Evolutionary conservation across 768 basidiomycete species (phyloP).

Genomic region (Tylopilus sp.): DNA sequence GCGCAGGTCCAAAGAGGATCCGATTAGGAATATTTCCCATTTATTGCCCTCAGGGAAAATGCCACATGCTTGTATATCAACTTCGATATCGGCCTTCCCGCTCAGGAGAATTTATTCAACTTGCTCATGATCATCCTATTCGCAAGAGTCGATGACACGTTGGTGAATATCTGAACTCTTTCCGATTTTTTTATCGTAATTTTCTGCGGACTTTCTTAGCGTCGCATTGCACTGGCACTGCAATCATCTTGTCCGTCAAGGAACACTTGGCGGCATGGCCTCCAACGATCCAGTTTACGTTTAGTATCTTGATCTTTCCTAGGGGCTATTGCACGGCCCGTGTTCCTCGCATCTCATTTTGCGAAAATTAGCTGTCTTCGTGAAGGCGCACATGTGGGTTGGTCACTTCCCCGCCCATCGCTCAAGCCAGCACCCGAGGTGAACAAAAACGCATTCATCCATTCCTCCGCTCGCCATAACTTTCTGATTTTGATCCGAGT

Average conservation of each 20-base stretch:
- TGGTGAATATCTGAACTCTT: neutral
- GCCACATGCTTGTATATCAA: neutral
- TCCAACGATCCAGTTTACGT: conserved; percentile 26
- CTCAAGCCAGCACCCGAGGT: conserved; percentile 6
- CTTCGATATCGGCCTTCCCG: neutral
- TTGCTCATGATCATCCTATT: neutral
- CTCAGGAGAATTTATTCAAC: neutral
- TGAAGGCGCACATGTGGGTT: conserved; percentile 3
- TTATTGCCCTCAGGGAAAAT: conserved; percentile 3
- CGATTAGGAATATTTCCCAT: conserved; percentile 4
- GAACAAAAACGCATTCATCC: conserved; percentile 10
- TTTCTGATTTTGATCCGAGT: conserved; percentile 26
- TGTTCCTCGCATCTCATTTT: conserved; percentile 12
- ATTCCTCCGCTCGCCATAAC: conserved; percentile 6
- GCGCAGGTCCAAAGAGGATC: conserved; percentile 5
- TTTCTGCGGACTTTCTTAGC: neutral
- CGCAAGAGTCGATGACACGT: neutral
- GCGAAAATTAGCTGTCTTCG: conserved; percentile 7
- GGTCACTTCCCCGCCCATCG: conserved; percentile 1
- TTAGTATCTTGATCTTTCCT: conserved; percentile 16
- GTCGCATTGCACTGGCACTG: neutral
- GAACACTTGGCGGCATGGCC: conserved; percentile 13
- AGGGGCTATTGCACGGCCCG: conserved; percentile 9
- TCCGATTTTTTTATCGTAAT: neutral
- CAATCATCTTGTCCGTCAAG: neutral